These are phyloP conservation scores for Eucalyptus tenuipes DNA, from an alignment of 345 rosid species.

Conservation along the genomic window DNA sequence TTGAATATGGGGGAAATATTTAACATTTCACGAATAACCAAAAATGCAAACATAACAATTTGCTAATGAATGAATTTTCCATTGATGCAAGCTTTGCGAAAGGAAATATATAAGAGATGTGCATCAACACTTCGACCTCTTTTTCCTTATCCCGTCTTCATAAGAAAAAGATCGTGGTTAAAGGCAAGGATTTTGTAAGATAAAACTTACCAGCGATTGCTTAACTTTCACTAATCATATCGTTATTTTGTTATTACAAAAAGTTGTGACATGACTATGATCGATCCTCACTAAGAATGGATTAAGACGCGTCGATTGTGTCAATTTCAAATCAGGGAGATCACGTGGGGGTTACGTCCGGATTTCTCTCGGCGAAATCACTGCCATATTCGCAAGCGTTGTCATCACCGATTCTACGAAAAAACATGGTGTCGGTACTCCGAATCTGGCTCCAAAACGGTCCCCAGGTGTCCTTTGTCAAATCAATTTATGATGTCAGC, in stretches of 20 bases:
- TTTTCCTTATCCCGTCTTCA: neutral
- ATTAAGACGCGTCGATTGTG: neutral
- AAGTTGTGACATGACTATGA: neutral
- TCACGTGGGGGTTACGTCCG: neutral
- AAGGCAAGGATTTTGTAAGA: neutral
- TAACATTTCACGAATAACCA: neutral
- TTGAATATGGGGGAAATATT: neutral
- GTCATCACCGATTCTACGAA: neutral
- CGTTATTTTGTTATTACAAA: neutral
- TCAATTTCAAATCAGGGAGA: neutral
- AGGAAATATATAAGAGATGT: neutral
- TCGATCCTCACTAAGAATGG: neutral
- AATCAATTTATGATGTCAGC: neutral
- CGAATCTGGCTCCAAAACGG: neutral
- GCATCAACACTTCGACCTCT: neutral
- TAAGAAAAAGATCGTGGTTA: neutral
- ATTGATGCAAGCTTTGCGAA: neutral
- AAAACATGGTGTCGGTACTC: neutral
- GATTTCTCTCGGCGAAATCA: neutral
- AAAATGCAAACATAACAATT: neutral
- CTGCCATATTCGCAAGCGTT: neutral
- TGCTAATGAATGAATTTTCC: neutral
- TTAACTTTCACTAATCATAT: neutral
- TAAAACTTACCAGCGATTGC: rapidly evolving
- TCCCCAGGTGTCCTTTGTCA: neutral